phyloP scores from a whole-genome alignment of 768 basidiomycete species.

The Suillus americanus region DNA sequence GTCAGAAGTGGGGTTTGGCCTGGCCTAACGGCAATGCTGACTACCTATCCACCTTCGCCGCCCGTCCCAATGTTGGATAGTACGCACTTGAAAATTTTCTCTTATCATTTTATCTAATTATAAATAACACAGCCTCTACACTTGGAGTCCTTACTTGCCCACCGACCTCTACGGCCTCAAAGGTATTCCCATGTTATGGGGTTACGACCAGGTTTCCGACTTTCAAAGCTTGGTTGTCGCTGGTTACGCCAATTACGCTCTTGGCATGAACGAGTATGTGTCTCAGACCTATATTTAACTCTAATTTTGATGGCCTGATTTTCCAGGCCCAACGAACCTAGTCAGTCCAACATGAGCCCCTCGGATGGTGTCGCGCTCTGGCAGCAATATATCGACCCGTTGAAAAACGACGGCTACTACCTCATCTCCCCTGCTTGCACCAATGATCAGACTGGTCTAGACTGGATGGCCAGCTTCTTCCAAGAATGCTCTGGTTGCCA shows the following conservation, averaged over 20 bases:
- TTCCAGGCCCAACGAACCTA: slow-evolving; percentile 62
- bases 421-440: slow-evolving; percentile 71
- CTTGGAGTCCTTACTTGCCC: slow-evolving; percentile 62
- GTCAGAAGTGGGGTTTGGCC: slow-evolving; percentile 59
- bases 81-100: slow-evolving; percentile 28
- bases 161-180: slow-evolving; percentile 45
- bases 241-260: slow-evolving; percentile 50
- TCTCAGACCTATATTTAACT: background rate
- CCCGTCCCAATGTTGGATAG: slow-evolving; percentile 39
- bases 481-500: slow-evolving; percentile 48
- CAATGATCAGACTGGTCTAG: slow-evolving; percentile 51
- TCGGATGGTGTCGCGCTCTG: slow-evolving; percentile 52
- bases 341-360: slow-evolving; percentile 63
- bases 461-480: slow-evolving; percentile 68
- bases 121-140: slow-evolving; percentile 47
- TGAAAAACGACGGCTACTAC: slow-evolving; percentile 52
- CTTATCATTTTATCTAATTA: background rate
- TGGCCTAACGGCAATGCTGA: slow-evolving; percentile 61
- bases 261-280: slow-evolving; percentile 77
- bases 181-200: slow-evolving; percentile 73
- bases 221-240: slow-evolving; percentile 47
- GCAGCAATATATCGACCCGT: slow-evolving; percentile 59
- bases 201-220: slow-evolving; percentile 45
- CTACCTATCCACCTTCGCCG: slow-evolving; percentile 52
- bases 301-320: background rate